Conservation (phyloP, 2,329 filamentous ascomycete genomes). For the Exophiala aquamarina region DNA sequence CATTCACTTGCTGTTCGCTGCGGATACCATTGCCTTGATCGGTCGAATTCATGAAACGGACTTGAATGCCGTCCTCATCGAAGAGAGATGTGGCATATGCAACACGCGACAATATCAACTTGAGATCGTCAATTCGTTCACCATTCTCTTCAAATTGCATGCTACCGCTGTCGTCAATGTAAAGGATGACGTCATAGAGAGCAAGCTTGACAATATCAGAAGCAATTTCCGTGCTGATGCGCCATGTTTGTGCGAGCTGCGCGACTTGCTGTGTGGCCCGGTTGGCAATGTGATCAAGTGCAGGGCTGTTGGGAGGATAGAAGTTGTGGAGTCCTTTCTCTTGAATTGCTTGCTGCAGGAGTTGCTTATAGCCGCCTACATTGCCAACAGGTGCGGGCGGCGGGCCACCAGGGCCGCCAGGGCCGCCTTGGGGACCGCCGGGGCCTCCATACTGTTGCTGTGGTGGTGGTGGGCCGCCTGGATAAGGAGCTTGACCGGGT, state of each 20-base stretch:
- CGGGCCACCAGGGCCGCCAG: slow-evolving; percentile 26
- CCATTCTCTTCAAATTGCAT: slow-evolving; percentile 69
- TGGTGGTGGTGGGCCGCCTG: slow-evolving; percentile 27
- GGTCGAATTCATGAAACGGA: slow-evolving; percentile 69
- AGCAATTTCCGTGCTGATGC: slow-evolving; percentile 59
- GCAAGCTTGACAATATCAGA: slow-evolving; percentile 64
- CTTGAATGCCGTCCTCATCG: slow-evolving; percentile 65
- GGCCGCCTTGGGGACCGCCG: slow-evolving; percentile 28
- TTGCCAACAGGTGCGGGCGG: slow-evolving; percentile 45
- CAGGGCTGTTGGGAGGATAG: slow-evolving; percentile 56
- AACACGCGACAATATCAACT: slow-evolving; percentile 63
- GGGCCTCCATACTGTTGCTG: slow-evolving; percentile 28
- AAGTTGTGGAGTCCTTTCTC: slow-evolving; percentile 61
- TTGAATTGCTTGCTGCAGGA: slow-evolving; percentile 56
- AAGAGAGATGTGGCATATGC: slow-evolving; percentile 67
- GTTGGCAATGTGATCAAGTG: slow-evolving; percentile 52
- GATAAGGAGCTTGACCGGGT: slow-evolving; percentile 23
- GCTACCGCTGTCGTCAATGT: slow-evolving; percentile 68
- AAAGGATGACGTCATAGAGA: slow-evolving; percentile 63
- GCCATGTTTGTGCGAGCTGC: slow-evolving; percentile 57
- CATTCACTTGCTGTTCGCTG: slow-evolving; percentile 57
- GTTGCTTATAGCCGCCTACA: slow-evolving; percentile 55
- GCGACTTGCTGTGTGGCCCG: slow-evolving; percentile 53
- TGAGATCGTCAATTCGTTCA: slow-evolving; percentile 65
- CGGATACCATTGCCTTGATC: slow-evolving; percentile 55